These are phyloP conservation scores for Pilobolus umbonatus DNA, from an alignment of 192 early-diverging fungal genomes.

Conservation along the genomic window DNA sequence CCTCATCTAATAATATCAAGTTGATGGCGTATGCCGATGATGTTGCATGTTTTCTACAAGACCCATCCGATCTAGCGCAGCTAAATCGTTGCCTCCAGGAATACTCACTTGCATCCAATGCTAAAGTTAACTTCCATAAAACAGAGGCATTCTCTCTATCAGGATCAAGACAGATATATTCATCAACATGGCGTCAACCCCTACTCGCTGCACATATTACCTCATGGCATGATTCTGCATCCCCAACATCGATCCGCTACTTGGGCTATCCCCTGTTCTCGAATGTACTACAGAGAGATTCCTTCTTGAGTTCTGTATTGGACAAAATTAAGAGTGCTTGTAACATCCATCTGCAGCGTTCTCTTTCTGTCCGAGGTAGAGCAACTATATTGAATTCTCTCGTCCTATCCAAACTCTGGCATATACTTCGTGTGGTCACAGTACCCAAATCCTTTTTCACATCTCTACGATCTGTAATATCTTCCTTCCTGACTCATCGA, in stretches of 20 bases:
- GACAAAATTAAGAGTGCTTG: neutral
- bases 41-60: neutral
- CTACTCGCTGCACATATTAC: neutral
- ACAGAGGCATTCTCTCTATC: constrained; percentile 19
- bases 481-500: neutral
- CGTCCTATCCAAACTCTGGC: constrained; percentile 8
- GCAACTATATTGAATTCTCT: constrained; percentile 4
- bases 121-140: constrained; percentile 25
- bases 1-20: neutral
- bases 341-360: neutral
- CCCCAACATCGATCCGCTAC: neutral
- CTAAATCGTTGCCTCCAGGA: neutral
- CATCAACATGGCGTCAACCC: neutral
- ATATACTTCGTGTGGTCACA: constrained; percentile 1
- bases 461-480: neutral
- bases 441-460: neutral
- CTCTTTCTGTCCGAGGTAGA: neutral
- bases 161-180: neutral
- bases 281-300: neutral
- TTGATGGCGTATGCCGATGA: neutral
- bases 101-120: constrained; percentile 15
- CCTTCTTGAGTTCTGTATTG: neutral
- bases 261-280: neutral
- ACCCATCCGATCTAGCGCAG: neutral
- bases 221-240: neutral